Evolutionary conservation across 345 rosid species (phyloP), one percentile per base, ranked within the genome.

Genomic region (Lepidium sativum): DNA sequence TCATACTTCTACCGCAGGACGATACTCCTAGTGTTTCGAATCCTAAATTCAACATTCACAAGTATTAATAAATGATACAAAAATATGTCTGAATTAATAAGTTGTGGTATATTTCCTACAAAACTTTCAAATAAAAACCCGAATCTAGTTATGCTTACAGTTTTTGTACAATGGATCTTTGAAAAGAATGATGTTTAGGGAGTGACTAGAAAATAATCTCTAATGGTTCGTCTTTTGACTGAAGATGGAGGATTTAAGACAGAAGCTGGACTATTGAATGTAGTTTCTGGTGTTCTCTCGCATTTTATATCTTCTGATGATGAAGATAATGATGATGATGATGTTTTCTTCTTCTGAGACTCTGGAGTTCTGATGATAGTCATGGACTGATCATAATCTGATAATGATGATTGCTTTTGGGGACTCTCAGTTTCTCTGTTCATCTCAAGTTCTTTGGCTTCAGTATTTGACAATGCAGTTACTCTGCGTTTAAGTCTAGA

Each of bases 201-300:
- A 56, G 83, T 69, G 57, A 80, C 81, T 18, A 82, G 62, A 54
- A 94, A 90, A 77, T 94, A 94, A 79, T 94, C 96, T 37, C 88
- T 79, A 63, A 94, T 90, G 8, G 95, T 94, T 79, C 77, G 84
- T 60, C 96, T 80, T 84, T 84, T 89, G 76, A 82, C 73, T 0
- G 97, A 90, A 71, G 95, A 83, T 65, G 92, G 99, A 35, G 91
- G 95, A 47, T 80, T 86, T 76, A 90, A 60, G 10, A 94, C 96
- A 35, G 97, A 94, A 42, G 88, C 81, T 33, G 99, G 99, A 71
- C 96, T 88, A 39, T 74, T 51, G 70, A 54, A 18, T 10, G 75
- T 32, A 6, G 81, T 70, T 79, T 88, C 86, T 44, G 89, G 96
- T 21, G 92, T 80, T 61, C 49, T 78, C 57, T 80, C 82, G 35